Evolutionary conservation across 257 asterid species (phyloP).

Genomic region (Thymus mandschuricus): DNA sequence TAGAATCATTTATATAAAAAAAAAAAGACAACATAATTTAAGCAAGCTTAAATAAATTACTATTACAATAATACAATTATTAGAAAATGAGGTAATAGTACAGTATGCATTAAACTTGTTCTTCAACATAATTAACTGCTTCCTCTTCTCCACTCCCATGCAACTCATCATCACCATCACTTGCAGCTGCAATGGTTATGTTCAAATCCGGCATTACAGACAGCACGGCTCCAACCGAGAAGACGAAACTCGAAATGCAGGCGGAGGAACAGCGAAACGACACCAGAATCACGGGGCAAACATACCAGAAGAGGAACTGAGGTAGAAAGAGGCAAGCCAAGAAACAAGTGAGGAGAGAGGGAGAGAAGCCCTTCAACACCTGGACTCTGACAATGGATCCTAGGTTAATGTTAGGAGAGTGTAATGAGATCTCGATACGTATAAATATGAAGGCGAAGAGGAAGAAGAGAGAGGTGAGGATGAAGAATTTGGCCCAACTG

Average conservation of each 20-base stretch:
- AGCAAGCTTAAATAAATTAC: too few species aligned
- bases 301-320: slow-evolving; percentile 36
- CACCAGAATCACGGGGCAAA: slow-evolving; percentile 31
- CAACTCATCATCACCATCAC: not conserved
- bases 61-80: too few species aligned
- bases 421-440: slow-evolving; percentile 16
- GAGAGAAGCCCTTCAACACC: slow-evolving; percentile 21
- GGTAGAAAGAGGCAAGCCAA: slow-evolving; percentile 34
- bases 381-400: slow-evolving; percentile 24
- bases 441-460: slow-evolving; percentile 25
- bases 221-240: not conserved
- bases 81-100: not conserved
- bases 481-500: slow-evolving; percentile 32
- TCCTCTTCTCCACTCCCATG: not conserved
- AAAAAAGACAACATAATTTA: too few species aligned
- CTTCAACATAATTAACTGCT: not conserved
- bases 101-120: not conserved
- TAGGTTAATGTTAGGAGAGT: not conserved
- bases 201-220: slow-evolving; percentile 16
- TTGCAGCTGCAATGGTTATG: not conserved
- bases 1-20: too few species aligned
- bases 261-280: slow-evolving; percentile 15
- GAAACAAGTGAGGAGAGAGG: slow-evolving; percentile 23
- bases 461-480: slow-evolving; percentile 25
- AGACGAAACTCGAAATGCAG: not conserved